Evolutionary conservation across 495 filamentous ascomycete genomes (phyloP), one percentile per base, ranked within the genome.

Genomic region (Penicillium odoratum): DNA sequence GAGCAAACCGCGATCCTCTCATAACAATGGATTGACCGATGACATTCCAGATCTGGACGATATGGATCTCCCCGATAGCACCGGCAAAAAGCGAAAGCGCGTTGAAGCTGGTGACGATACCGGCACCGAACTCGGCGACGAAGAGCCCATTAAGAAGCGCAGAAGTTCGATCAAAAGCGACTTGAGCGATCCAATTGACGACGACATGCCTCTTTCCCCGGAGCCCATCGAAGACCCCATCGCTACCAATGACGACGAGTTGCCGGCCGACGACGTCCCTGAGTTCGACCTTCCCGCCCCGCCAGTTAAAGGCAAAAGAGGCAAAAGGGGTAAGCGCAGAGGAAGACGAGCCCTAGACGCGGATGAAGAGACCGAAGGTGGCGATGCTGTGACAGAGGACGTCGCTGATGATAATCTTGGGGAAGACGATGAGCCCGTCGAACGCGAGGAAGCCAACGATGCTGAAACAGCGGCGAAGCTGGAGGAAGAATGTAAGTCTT

Each of bases 401-500:
- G 58, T 51, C 28, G 64, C 61, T 43, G 77, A 78, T 54, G 72
- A 78, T 36, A 64, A 65, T 40, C 56, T 71, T 36, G 74, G 61
- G 31, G 80, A 82, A 58, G 81, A 80, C 29, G 80, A 81, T 30
- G 74, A 74, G 57, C 56, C 65, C 21, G 70, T 63, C 25, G 78
- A 80, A 57, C 72, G 64, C 25, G 77, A 80, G 31, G 74, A 77
- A 42, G 69, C 55, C 21, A 71, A 76, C 52, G 76, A 78, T 50
- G 67, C 70, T 29, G 76, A 78, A 43, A 68, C 68, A 8, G 57
- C 71, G 30, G 69, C 76, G 9, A 73, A 71, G 57, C 51, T 61
- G 1, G 77, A 78, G 65, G 91, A 96, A 86, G 90, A 92, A 72
- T 76, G 89, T 93, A 82, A 72, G 88, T 75, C 36, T 46, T 18